Conservation (phyloP, 2,329 filamentous ascomycete genomes). For the Alternaria ventricosa region DNA sequence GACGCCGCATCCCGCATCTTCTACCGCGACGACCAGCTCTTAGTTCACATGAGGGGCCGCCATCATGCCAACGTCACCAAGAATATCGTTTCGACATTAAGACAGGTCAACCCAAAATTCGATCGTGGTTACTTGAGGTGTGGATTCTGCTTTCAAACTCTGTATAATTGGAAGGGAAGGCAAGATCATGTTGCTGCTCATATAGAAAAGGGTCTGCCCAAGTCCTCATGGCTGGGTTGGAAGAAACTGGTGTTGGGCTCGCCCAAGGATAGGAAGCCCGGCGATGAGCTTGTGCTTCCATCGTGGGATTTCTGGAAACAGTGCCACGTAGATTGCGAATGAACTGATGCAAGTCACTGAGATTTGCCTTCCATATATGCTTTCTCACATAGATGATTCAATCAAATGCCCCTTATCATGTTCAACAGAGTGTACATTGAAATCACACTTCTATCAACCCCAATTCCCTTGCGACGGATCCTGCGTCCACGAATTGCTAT, state of each 20-base stretch:
- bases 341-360: too few species aligned
- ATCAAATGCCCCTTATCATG: too few species aligned
- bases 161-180: neutral
- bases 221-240: neutral
- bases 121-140: neutral
- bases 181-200: slow-evolving; percentile 1
- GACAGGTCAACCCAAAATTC: neutral
- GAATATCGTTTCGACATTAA: too few species aligned
- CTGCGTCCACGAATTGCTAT: slow-evolving; percentile 2
- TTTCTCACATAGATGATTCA: too few species aligned
- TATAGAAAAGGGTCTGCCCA: neutral
- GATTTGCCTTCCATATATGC: too few species aligned
- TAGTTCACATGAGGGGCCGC: neutral
- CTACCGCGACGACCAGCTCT: slow-evolving; percentile 9
- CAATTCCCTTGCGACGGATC: slow-evolving; percentile 6
- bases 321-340: too few species aligned
- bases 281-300: too few species aligned
- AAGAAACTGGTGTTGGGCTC: too few species aligned
- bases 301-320: too few species aligned
- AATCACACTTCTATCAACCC: neutral
- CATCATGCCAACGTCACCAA: too few species aligned
- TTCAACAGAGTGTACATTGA: neutral
- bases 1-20: neutral
- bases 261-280: too few species aligned
- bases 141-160: slow-evolving; percentile 1